Evolutionary conservation across 2,329 filamentous ascomycete species (phyloP).

Genomic region (Pyrenophora seminiperda): DNA sequence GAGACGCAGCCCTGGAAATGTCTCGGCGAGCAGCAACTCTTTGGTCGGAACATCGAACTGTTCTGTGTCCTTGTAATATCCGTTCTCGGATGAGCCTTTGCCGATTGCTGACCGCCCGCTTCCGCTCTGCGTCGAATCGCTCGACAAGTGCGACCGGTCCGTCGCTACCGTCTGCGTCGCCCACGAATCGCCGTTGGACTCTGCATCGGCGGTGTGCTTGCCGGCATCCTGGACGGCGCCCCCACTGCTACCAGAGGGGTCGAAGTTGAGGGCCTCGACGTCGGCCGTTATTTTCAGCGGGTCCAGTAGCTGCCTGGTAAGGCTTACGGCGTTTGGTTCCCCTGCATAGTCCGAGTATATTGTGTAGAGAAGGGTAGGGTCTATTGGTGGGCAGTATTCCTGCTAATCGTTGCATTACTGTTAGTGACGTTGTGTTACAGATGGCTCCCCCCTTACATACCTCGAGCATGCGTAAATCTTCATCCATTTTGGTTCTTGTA

Average conservation of each 20-base stretch:
- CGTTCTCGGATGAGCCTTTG: slow-evolving; percentile 30
- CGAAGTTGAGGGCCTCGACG: slow-evolving; percentile 76
- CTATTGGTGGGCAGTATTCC: slow-evolving; percentile 74
- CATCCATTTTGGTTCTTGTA: slow-evolving; percentile 44
- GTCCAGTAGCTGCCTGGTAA: slow-evolving; percentile 66
- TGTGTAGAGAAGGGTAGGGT: slow-evolving; percentile 76
- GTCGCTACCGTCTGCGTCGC: slow-evolving; percentile 54
- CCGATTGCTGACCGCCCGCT: slow-evolving; percentile 26
- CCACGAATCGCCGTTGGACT: slow-evolving; percentile 47
- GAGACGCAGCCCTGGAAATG: slow-evolving; percentile 72
- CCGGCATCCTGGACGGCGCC: slow-evolving; percentile 24
- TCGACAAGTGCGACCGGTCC: slow-evolving; percentile 57
- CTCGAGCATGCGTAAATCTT: slow-evolving; percentile 41
- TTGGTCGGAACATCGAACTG: slow-evolving; percentile 65
- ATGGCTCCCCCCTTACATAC: slow-evolving; percentile 21
- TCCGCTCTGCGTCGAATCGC: slow-evolving; percentile 48
- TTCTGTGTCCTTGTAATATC: slow-evolving; percentile 46
- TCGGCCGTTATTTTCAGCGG: slow-evolving; percentile 67
- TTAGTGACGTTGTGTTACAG: slow-evolving; percentile 20
- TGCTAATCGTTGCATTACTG: slow-evolving; percentile 54
- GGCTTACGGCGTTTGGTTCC: slow-evolving; percentile 54
- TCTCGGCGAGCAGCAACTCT: slow-evolving; percentile 64
- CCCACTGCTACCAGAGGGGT: slow-evolving; percentile 72
- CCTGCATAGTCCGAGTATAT: slow-evolving; percentile 77
- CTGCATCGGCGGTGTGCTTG: slow-evolving; percentile 31